Evolutionary conservation across 108 stramenopile species (phyloP).

Genomic region (Parmales sp.): DNA sequence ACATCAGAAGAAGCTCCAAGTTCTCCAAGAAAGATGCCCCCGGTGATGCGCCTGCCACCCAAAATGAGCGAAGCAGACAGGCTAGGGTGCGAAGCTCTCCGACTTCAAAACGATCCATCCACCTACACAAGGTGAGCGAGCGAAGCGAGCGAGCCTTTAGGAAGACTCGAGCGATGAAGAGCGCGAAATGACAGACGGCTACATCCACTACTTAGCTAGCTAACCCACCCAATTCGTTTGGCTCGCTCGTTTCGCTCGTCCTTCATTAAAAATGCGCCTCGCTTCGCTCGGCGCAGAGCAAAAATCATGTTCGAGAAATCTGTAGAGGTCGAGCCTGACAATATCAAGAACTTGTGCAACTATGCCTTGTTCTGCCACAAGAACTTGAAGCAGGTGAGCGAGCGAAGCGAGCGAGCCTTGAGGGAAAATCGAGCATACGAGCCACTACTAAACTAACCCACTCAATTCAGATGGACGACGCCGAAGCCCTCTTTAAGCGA

Average conservation of each 20-base stretch:
- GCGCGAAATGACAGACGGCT: neutral
- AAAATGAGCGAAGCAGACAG: neutral
- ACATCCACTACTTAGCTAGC: neutral
- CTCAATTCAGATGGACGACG: conserved; percentile 10
- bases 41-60: neutral
- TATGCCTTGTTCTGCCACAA: conserved; percentile 8
- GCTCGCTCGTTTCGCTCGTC: too few species aligned
- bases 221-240: neutral
- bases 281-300: too few species aligned
- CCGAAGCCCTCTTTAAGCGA: conserved; percentile 9
- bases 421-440: too few species aligned
- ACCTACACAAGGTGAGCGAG: neutral
- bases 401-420: too few species aligned
- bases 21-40: neutral
- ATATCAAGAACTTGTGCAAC: neutral
- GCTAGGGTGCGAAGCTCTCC: neutral
- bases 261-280: too few species aligned
- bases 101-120: neutral
- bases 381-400: neutral
- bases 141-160: too few species aligned
- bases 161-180: neutral
- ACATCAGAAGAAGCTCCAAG: neutral
- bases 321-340: neutral
- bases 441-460: too few species aligned
- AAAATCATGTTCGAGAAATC: too few species aligned